phyloP scores from a whole-genome alignment of 1,139 yeast species.

The Hemisphaericaspora lyxosophila region DNA sequence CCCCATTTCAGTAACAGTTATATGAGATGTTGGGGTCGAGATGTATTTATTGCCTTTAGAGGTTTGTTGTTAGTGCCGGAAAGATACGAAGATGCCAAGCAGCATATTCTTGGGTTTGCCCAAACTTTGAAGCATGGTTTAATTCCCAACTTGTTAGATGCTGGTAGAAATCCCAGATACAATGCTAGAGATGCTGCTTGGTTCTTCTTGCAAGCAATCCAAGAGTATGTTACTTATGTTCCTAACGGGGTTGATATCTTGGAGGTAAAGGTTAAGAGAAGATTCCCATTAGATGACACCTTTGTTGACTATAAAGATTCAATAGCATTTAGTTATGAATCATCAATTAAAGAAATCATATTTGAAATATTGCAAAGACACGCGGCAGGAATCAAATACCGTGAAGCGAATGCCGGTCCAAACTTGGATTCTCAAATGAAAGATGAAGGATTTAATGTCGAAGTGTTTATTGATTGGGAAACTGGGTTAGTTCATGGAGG shows the following conservation, averaged over 20 bases:
- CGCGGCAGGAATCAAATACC: slow-evolving; percentile 80
- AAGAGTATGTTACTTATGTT: slow-evolving; percentile 68
- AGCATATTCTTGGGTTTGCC: slow-evolving; percentile 84
- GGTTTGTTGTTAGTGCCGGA: slow-evolving; percentile 81
- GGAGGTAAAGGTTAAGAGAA: slow-evolving; percentile 69
- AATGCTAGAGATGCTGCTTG: slow-evolving; percentile 97
- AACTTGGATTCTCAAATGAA: slow-evolving; percentile 87
- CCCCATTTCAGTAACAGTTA: slow-evolving; percentile 90
- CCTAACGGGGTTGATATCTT: slow-evolving; percentile 71
- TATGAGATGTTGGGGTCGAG: slow-evolving; percentile 99
- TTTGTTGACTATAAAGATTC: slow-evolving; percentile 69
- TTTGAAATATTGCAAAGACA: slow-evolving; percentile 83
- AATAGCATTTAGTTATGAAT: slow-evolving; percentile 70
- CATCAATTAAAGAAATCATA: slow-evolving; percentile 71
- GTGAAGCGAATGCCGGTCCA: slow-evolving; percentile 96
- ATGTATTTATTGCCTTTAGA: slow-evolving; percentile 82
- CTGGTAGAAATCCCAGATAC: slow-evolving; percentile 90
- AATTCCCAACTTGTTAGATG: slow-evolving; percentile 88
- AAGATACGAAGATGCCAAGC: slow-evolving; percentile 73
- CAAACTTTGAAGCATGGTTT: slow-evolving; percentile 91
- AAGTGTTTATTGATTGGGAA: slow-evolving; percentile 78
- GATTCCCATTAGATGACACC: slow-evolving; percentile 89
- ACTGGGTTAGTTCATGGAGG: slow-evolving; percentile 92
- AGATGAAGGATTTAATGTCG: slow-evolving; percentile 88
- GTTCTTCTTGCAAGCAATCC: slow-evolving; percentile 87